Evolutionary conservation across 495 filamentous ascomycete genomes (phyloP).

Genomic region (Corynascus novoguineensis): DNA sequence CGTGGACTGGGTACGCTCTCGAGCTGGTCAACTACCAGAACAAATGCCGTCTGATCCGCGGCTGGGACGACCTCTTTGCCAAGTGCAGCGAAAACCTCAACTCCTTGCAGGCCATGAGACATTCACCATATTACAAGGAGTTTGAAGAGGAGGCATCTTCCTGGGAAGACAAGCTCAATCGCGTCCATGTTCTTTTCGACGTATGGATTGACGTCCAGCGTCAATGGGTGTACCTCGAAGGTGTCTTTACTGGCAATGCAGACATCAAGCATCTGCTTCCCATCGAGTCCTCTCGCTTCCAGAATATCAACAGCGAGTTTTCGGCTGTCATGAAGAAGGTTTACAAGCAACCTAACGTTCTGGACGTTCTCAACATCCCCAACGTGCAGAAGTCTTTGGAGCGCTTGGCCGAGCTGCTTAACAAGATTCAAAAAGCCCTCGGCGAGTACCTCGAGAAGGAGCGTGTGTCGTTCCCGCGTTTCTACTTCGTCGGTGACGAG

Average conservation of each 20-base stretch:
- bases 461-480: conserved; percentile 91
- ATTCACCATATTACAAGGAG: conserved; percentile 97
- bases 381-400: conserved; percentile 94
- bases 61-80: conserved; percentile 96
- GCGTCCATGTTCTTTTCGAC: conserved; percentile 95
- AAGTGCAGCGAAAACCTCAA: conserved; percentile 98
- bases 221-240: conserved; percentile 98
- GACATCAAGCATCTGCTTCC: conserved; percentile 98
- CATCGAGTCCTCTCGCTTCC: conserved; percentile 90
- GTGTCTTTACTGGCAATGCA: conserved; percentile 95
- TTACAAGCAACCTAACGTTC: conserved; percentile 84
- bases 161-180: conserved; percentile 98
- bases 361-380: conserved; percentile 91
- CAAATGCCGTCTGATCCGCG: conserved; percentile 93
- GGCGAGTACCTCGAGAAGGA: conserved; percentile 98
- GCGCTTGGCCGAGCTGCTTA: conserved; percentile 85
- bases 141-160: conserved; percentile 94
- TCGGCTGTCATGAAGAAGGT: conserved; percentile 98
- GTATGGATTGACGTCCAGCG: conserved; percentile 99
- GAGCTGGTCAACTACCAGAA: conserved; percentile 96
- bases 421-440: conserved; percentile 98
- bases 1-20: conserved; percentile 89
- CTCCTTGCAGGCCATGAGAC: conserved; percentile 95
- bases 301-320: conserved; percentile 98
- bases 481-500: conserved; percentile 99